Base-by-base conservation (phyloP, 164 flowering plant species). In the Annona squamosa region DNA sequence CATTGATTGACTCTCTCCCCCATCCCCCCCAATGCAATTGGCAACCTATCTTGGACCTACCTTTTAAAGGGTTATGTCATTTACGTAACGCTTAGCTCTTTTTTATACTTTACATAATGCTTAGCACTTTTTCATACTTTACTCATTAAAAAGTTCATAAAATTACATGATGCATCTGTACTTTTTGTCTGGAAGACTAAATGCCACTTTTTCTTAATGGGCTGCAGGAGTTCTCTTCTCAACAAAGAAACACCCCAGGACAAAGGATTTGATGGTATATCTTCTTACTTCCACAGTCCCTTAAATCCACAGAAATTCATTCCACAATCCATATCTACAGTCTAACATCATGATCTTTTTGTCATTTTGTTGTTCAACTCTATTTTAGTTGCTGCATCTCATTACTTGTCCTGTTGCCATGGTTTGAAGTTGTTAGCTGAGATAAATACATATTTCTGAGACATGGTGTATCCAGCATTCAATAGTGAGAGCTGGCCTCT, bases 201-300 rank as follows among this genome's bases (percentile, higher is more conserved):
- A 52, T 52, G 59, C 6, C 59, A 52, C 59, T 52, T 42, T 5
- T 37, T 71, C 43, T 63, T 59, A 7, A 41, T 71, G 3, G 13
- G 18, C 37, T 19, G 61, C 83, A 95, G 99, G 95, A 74, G 87
- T 90, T 71, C 90, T 95, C 61, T 95, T 95, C 80, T 87, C 97
- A 71, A 83, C 97, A 1, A 95, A 90, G 75, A 89, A 88, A 79
- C 97, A 93, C 77, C 92, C 89, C 62, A 85, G 93, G 86, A 93
- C 99, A 65, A 95, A 91, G 82, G 97, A 89, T 82, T 68, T 90
- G 68, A 77, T 89, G 87, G 99, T 93, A 81, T 19, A 48, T 46
- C 46, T 72, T 71, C 68, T 19, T 6, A 37, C 42, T 57, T 45
- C 13, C 12, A 68, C 46, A 9, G 3, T 66, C 42, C 4, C 17